Conservation (phyloP, 2,329 filamentous ascomycete genomes). For the Scopulariopsis brevicaulis region DNA sequence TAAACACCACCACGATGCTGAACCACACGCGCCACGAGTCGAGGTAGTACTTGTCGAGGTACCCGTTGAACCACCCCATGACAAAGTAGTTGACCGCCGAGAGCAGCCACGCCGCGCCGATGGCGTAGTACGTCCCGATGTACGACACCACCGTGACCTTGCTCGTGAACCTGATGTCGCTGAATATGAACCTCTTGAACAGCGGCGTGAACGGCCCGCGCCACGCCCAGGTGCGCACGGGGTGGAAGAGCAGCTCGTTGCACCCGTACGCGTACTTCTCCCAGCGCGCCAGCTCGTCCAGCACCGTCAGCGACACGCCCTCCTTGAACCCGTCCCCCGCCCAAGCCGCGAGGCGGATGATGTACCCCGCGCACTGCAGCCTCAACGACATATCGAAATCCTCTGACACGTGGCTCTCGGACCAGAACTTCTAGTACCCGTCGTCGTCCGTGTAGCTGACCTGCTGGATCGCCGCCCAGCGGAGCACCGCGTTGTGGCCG, state of each 20-base stretch:
- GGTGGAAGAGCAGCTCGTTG: constrained; percentile 71
- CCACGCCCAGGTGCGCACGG: constrained; percentile 60
- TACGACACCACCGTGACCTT: constrained; percentile 65
- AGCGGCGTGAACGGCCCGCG: constrained; percentile 69
- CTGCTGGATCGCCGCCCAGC: constrained; percentile 66
- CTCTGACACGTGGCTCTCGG: constrained; percentile 67
- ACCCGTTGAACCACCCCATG: constrained; percentile 65
- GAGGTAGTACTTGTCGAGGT: constrained; percentile 70
- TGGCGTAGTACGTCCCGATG: constrained; percentile 71
- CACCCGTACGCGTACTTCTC: constrained; percentile 82
- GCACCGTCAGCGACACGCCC: constrained; percentile 73
- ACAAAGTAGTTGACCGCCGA: constrained; percentile 66
- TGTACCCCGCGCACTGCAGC: constrained; percentile 61
- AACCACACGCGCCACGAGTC: constrained; percentile 74
- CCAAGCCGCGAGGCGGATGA: constrained; percentile 62
- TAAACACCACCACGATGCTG: constrained; percentile 69
- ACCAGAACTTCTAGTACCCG: constrained; percentile 72
- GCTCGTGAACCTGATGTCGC: constrained; percentile 62
- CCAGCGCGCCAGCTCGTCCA: constrained; percentile 76
- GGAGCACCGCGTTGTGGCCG: constrained; percentile 68
- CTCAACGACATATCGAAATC: constrained; percentile 76
- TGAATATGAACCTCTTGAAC: constrained; percentile 63
- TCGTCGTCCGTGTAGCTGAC: constrained; percentile 60
- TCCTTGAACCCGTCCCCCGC: constrained; percentile 71
- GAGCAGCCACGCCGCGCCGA: constrained; percentile 64